Percentiles rank a stretch among this genome's conserved stretches.
These are phyloP conservation scores for Cylindrotheca closterium DNA, from an alignment of 108 stramenopile species.

Conservation along the genomic window DNA sequence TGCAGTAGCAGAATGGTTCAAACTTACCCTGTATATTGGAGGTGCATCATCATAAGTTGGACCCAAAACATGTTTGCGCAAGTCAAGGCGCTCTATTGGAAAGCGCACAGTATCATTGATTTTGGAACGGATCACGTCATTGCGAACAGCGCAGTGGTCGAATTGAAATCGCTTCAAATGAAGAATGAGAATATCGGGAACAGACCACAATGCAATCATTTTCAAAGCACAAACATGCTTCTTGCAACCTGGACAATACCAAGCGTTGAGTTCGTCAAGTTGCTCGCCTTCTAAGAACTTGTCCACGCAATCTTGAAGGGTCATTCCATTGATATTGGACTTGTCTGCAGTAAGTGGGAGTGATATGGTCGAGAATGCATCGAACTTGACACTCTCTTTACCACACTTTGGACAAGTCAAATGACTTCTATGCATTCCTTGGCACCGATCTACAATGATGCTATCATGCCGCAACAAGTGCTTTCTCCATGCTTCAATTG, in stretches of 20 bases:
- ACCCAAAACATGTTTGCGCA: slow-evolving; percentile 67
- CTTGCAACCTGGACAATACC: slow-evolving; percentile 81
- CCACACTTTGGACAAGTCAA: slow-evolving; percentile 86
- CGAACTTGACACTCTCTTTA: slow-evolving; percentile 86
- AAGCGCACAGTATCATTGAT: slow-evolving; percentile 74
- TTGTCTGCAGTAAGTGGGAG: slow-evolving; percentile 68
- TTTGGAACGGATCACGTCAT: slow-evolving; percentile 64
- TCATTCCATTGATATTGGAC: slow-evolving; percentile 23
- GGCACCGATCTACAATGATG: slow-evolving; percentile 81
- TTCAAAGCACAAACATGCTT: slow-evolving; percentile 83
- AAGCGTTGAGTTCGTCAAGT: slow-evolving; percentile 81
- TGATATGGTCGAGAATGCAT: slow-evolving; percentile 83
- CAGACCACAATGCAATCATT: slow-evolving; percentile 80
- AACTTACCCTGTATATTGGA: slow-evolving; percentile 71
- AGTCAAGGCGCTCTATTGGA: slow-evolving; percentile 69
- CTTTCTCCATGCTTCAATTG: slow-evolving; percentile 82
- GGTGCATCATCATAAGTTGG: slow-evolving; percentile 69
- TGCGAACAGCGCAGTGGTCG: slow-evolving; percentile 58
- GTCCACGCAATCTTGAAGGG: slow-evolving; percentile 72
- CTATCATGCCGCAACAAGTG: slow-evolving; percentile 85
- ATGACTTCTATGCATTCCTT: slow-evolving; percentile 89
- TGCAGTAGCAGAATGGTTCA: too few relatives aligned
- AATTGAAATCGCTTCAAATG: slow-evolving; percentile 83
- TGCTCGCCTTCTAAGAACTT: slow-evolving; percentile 82
- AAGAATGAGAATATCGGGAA: slow-evolving; percentile 76